Percentiles rank a stretch among this genome's conserved stretches.
phyloP scores from a whole-genome alignment of 768 basidiomycete species.

The Phaeolepiota aurea region DNA sequence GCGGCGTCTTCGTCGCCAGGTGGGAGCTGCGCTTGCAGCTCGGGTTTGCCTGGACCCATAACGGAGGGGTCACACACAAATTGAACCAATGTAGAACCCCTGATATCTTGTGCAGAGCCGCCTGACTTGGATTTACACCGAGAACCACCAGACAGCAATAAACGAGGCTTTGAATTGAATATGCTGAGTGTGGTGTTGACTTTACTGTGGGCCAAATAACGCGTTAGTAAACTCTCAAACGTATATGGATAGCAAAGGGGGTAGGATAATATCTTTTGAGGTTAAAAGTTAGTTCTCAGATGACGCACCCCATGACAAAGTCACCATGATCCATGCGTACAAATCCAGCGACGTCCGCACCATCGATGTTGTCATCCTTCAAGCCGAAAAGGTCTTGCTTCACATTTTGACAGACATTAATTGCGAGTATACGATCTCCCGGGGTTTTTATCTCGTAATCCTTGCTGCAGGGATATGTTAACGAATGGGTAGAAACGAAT shows the following conservation, averaged over 20 bases:
- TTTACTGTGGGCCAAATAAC: slow-evolving; percentile 25
- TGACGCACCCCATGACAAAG: slow-evolving; percentile 62
- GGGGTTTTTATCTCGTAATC: slow-evolving; percentile 52
- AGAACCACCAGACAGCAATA: slow-evolving; percentile 58
- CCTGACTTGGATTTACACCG: slow-evolving; percentile 42
- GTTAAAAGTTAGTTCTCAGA: not conserved
- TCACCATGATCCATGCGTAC: slow-evolving; percentile 55
- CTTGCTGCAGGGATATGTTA: slow-evolving; percentile 33
- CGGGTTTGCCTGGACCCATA: slow-evolving; percentile 42
- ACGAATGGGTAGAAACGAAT: slow-evolving; percentile 4
- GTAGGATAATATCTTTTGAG: not conserved
- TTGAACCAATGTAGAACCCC: slow-evolving; percentile 60
- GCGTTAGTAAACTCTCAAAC: not conserved
- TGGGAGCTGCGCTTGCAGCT: slow-evolving; percentile 62
- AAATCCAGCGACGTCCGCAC: slow-evolving; percentile 52
- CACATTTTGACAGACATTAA: slow-evolving; percentile 61
- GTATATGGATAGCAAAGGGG: not conserved
- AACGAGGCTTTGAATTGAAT: slow-evolving; percentile 41
- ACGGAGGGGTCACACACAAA: slow-evolving; percentile 72
- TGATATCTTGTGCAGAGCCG: slow-evolving; percentile 21
- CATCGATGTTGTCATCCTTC: slow-evolving; percentile 41
- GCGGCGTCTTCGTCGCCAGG: slow-evolving; percentile 49
- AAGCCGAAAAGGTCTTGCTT: slow-evolving; percentile 50
- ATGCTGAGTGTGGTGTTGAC: slow-evolving; percentile 59
- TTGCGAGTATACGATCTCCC: slow-evolving; percentile 34